Evolutionary conservation across 2,329 filamentous ascomycete genomes (phyloP).

Genomic region (Paecilomyces variotii): DNA sequence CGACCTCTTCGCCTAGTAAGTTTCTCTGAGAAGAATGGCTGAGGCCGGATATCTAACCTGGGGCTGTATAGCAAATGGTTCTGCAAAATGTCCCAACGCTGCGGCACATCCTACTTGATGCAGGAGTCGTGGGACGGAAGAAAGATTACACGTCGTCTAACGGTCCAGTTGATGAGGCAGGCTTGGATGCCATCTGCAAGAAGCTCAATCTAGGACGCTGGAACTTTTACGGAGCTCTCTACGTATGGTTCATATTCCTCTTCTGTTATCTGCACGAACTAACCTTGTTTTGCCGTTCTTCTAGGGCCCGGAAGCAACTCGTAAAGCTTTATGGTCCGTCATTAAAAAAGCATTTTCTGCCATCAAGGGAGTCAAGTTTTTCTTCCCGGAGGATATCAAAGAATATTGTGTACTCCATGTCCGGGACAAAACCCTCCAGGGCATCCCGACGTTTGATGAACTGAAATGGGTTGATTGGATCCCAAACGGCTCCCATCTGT

Average conservation of each 20-base stretch:
- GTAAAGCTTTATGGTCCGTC: conserved; percentile 26
- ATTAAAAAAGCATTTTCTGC: conserved; percentile 38
- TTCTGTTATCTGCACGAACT: not conserved
- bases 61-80: conserved; percentile 23
- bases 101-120: not conserved
- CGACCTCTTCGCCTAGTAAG: conserved; percentile 21
- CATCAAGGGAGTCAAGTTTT: conserved; percentile 38
- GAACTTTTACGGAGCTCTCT: conserved; percentile 43
- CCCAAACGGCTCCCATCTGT: conserved; percentile 45
- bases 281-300: not conserved
- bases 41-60: conserved; percentile 15
- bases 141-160: not conserved
- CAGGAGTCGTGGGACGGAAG: not conserved
- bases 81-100: conserved; percentile 41
- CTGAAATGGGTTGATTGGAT: conserved; percentile 44
- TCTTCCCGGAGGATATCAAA: conserved; percentile 33
- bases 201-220: conserved; percentile 40
- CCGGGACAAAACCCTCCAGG: conserved; percentile 15
- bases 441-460: conserved; percentile 23
- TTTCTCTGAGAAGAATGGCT: conserved; percentile 4
- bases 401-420: conserved; percentile 21
- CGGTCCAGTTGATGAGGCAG: conserved; percentile 31
- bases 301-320: conserved; percentile 24
- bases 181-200: conserved; percentile 34
- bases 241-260: not conserved